A percentile compares a stretch with the other conserved stretches of the same genome.
phyloP scores from a whole-genome alignment of 345 rosid species.

The Anacardium occidentale region DNA sequence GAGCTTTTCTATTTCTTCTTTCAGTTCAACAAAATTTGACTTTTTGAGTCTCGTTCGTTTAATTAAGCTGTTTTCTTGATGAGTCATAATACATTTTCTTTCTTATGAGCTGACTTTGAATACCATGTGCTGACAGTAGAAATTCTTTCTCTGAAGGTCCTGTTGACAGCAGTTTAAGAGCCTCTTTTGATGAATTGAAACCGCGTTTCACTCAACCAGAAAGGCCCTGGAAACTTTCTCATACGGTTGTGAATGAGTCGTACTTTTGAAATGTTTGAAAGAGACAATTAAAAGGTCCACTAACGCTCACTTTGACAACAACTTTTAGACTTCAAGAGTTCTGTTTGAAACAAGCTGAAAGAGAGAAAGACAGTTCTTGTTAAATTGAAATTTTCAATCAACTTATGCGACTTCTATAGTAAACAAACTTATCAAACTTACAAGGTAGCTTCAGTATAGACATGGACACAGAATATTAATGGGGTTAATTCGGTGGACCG shows the following conservation, averaged over 20 bases:
- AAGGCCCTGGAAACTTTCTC: neutral
- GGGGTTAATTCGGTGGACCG: neutral
- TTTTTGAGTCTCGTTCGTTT: neutral
- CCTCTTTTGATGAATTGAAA: neutral
- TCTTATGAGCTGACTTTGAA: constrained; percentile 28
- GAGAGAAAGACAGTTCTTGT: neutral
- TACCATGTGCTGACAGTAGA: neutral
- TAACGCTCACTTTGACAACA: neutral
- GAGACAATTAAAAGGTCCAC: neutral
- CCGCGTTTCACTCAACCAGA: constrained; percentile 23
- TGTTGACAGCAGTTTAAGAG: neutral
- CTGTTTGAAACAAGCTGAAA: no score
- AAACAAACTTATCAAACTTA: neutral
- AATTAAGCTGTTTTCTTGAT: neutral
- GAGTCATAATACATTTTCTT: neutral
- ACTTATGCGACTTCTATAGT: constrained; percentile 2
- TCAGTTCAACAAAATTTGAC: neutral
- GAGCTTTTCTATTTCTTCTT: neutral
- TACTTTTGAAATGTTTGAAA: constrained; percentile 9
- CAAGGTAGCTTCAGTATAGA: neutral
- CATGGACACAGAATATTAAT: neutral
- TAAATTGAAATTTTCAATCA: neutral
- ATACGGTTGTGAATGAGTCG: constrained; percentile 4
- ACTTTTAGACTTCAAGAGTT: neutral
- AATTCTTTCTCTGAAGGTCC: neutral